Percentiles rank a stretch among this genome's conserved stretches.
These are phyloP conservation scores for Mycena epipterygia DNA, from an alignment of 768 basidiomycete genomes.

Conservation along the genomic window DNA sequence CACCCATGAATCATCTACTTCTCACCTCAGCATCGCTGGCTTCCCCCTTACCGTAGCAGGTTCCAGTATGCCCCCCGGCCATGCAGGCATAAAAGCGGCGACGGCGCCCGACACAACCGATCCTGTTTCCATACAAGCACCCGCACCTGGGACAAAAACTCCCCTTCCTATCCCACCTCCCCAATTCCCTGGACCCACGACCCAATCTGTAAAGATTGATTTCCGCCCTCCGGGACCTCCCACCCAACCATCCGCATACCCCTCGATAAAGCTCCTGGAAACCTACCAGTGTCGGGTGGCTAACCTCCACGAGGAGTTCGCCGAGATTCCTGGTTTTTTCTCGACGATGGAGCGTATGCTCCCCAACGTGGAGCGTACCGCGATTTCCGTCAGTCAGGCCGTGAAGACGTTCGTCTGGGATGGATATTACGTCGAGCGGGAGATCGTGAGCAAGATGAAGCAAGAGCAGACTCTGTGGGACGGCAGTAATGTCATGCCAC, in stretches of 20 bases:
- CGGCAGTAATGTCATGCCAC: constrained; percentile 13
- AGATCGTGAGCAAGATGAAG: constrained; percentile 7
- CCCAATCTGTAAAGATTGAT: background rate
- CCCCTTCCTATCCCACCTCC: background rate
- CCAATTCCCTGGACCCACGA: background rate
- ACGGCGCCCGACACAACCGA: too few species aligned
- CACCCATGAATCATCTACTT: background rate
- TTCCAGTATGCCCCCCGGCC: too few species aligned
- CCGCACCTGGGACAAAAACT: too few species aligned
- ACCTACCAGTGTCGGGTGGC: background rate
- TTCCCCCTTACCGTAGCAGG: too few species aligned
- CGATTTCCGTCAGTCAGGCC: background rate
- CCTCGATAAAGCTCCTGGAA: background rate
- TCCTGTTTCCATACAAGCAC: too few species aligned
- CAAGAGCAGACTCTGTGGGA: background rate
- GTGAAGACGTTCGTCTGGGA: background rate
- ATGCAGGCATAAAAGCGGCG: too few species aligned
- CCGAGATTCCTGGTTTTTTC: background rate
- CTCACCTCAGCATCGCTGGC: background rate
- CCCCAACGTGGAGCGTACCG: background rate
- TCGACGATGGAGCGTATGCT: constrained; percentile 10
- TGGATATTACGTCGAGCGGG: constrained; percentile 16
- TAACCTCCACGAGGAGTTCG: background rate
- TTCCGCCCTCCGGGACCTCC: background rate
- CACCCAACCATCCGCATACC: background rate